Conservation (phyloP, 148 eudicot genomes). For the Linanthus parryae region DNA sequence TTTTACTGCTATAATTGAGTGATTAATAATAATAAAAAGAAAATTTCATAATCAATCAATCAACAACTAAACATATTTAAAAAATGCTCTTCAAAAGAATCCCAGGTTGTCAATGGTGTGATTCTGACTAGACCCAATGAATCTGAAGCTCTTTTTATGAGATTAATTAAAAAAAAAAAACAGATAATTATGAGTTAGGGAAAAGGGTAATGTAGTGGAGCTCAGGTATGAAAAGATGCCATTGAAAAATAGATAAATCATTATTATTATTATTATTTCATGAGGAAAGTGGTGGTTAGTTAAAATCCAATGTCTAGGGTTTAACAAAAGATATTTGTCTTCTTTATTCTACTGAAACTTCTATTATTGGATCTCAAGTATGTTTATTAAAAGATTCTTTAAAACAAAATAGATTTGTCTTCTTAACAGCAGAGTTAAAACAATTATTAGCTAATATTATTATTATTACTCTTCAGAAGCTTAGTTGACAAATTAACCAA, state of each 20-base stretch:
- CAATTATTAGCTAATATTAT: no score
- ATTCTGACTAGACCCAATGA: conserved; percentile 46
- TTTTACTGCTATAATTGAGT: conserved; percentile 13
- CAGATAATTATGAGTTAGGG: conserved; percentile 8
- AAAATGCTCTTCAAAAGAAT: conserved; percentile 19
- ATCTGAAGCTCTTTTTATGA: conserved; percentile 19
- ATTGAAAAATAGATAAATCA: conserved; percentile 13
- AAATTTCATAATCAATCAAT: not conserved
- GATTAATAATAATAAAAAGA: not conserved
- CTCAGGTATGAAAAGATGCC: conserved; percentile 20
- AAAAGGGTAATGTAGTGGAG: conserved; percentile 34
- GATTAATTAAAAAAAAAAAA: no score
- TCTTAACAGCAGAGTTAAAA: no score
- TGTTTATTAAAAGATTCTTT: no score
- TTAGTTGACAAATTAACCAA: no score
- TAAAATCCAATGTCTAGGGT: conserved; percentile 13
- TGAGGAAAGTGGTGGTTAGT: conserved; percentile 18
- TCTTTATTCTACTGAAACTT: conserved; percentile 14
- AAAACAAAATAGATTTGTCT: no score
- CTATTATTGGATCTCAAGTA: conserved; percentile 32
- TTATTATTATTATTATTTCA: no score
- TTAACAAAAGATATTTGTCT: conserved; percentile 14
- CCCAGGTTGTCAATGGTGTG: conserved; percentile 45
- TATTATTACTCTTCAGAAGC: no score
- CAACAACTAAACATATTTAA: not conserved